Conservation (phyloP, 2,329 filamentous ascomycete species). For the Ophiocordyceps camponoti-floridani region DNA sequence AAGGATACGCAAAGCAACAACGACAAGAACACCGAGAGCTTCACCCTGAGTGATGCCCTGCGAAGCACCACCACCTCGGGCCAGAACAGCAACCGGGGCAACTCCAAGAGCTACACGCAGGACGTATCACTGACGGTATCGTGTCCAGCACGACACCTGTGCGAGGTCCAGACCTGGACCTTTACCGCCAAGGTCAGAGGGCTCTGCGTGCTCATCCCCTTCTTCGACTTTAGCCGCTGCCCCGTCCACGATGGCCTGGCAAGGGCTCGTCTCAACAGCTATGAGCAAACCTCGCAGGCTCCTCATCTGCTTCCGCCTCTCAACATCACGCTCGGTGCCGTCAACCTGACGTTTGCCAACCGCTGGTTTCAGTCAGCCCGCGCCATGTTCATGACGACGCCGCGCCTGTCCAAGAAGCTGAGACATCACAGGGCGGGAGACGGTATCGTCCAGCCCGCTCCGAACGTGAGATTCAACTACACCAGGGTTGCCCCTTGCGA, state of each 20-base stretch:
- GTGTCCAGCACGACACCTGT: not conserved
- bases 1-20: not conserved
- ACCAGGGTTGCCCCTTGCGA: not conserved
- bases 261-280: not conserved
- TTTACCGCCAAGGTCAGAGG: not conserved
- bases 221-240: not conserved
- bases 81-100: not conserved
- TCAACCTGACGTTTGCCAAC: not conserved
- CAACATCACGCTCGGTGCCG: not conserved
- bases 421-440: not conserved
- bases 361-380: not conserved
- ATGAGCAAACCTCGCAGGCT: too few relatives aligned
- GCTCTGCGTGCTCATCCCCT: not conserved
- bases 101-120: not conserved
- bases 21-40: not conserved
- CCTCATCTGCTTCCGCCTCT: not conserved
- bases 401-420: not conserved
- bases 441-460: not conserved
- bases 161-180: not conserved
- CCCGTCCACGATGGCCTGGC: not conserved
- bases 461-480: not conserved
- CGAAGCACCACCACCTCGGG: not conserved
- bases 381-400: not conserved
- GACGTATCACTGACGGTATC: not conserved
- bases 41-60: not conserved